Evolutionary conservation across 495 filamentous ascomycete genomes (phyloP).

Genomic region (Podospora fimiseda): DNA sequence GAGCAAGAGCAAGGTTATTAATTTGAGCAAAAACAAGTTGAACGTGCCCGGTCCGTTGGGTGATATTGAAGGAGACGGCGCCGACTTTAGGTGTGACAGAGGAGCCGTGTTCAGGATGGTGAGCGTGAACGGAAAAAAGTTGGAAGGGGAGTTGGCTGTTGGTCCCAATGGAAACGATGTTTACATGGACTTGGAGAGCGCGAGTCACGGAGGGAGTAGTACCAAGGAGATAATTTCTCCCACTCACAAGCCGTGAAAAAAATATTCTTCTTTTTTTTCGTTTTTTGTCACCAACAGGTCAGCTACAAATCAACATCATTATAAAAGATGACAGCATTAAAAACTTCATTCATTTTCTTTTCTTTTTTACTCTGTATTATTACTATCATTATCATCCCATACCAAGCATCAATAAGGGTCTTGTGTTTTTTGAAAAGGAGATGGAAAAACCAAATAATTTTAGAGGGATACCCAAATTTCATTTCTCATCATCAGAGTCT

Average conservation of each 20-base stretch:
- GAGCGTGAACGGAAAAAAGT: conserved; percentile 4
- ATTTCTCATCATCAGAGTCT: too few species aligned
- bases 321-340: too few species aligned
- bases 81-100: not conserved
- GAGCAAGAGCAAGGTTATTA: not conserved
- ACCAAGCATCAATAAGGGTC: too few species aligned
- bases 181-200: conserved; percentile 8
- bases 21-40: not conserved
- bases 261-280: too few species aligned
- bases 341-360: too few species aligned
- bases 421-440: too few species aligned
- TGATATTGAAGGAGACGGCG: not conserved
- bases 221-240: not conserved
- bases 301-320: not conserved
- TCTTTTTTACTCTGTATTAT: too few species aligned
- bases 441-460: too few species aligned
- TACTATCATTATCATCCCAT: too few species aligned
- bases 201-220: not conserved
- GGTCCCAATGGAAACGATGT: not conserved
- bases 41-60: not conserved
- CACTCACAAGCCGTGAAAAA: not conserved
- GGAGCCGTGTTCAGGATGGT: conserved; percentile 6
- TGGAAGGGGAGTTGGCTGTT: not conserved
- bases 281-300: too few species aligned
- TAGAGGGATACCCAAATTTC: too few species aligned